Conservation (phyloP, 805 yeast species). For the Lipomyces sp. region DNA sequence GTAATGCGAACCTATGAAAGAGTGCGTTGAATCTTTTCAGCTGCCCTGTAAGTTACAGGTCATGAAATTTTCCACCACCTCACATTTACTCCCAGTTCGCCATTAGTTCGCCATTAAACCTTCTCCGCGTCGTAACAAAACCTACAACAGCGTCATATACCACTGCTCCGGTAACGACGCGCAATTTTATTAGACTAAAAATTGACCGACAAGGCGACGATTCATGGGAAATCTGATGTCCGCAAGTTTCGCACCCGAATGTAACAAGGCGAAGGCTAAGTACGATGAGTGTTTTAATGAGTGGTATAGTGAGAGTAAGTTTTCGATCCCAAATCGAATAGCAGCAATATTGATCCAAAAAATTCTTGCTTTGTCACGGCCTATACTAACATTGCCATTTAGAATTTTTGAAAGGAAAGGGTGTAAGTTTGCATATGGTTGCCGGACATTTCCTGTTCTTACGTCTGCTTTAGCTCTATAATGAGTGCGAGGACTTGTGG, state of each 20-base stretch:
- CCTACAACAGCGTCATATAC: background rate
- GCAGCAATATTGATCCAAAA: background rate
- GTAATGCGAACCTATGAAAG: background rate
- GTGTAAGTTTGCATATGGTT: slow-evolving; percentile 43
- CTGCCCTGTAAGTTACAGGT: no score
- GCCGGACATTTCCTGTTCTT: no score
- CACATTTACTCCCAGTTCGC: no score
- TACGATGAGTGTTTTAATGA: slow-evolving; percentile 92
- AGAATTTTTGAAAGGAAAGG: slow-evolving; percentile 55
- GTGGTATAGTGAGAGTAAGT: slow-evolving; percentile 87
- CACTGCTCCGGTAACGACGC: no score
- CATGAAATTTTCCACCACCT: no score
- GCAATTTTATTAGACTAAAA: background rate
- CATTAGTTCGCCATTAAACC: no score
- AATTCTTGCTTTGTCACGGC: slow-evolving; percentile 2
- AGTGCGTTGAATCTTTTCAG: no score
- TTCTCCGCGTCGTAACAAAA: background rate
- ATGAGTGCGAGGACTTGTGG: slow-evolving; percentile 93
- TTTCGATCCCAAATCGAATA: background rate
- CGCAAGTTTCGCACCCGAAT: slow-evolving; percentile 95
- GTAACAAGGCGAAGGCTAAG: slow-evolving; percentile 80
- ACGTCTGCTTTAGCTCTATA: slow-evolving; percentile 54
- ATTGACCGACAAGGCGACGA: background rate
- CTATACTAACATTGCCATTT: slow-evolving; percentile 11
- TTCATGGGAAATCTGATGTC: slow-evolving; percentile 54